phyloP scores from a whole-genome alignment of 345 rosid species.

The Eucalyptus fibrosa region DNA sequence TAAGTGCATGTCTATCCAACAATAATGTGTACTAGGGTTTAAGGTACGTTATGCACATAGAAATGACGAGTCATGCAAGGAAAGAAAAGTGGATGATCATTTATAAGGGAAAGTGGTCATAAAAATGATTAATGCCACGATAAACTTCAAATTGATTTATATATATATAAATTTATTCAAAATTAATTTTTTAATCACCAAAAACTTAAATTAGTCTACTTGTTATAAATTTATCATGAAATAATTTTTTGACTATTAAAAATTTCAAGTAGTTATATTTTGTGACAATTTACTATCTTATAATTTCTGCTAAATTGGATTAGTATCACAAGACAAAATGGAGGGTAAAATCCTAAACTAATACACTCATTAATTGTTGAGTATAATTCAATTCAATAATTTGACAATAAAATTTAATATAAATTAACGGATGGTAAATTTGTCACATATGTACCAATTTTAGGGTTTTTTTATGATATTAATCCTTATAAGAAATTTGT shows the following conservation, averaged over 20 bases:
- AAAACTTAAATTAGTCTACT: rapidly evolving
- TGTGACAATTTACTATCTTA: too few species aligned
- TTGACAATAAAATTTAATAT: too few species aligned
- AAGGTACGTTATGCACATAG: background rate
- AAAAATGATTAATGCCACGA: rapidly evolving
- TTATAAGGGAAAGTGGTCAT: background rate
- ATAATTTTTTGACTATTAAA: rapidly evolving
- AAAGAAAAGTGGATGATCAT: background rate
- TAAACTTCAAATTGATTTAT: too few species aligned
- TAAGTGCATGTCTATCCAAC: background rate
- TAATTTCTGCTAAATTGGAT: rapidly evolving
- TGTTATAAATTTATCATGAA: too few species aligned
- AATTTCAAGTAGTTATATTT: too few species aligned
- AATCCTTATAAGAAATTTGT: background rate
- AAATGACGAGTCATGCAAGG: background rate
- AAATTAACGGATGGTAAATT: too few species aligned
- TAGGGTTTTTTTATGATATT: rapidly evolving
- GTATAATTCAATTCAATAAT: rapidly evolving
- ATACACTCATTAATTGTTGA: too few species aligned
- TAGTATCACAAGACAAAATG: rapidly evolving
- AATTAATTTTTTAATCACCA: rapidly evolving
- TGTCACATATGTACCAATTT: too few species aligned
- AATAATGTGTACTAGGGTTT: background rate
- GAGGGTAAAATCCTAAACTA: rapidly evolving
- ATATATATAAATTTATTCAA: rapidly evolving